A percentile compares a stretch with the other conserved stretches of the same genome.
phyloP scores from a whole-genome alignment of 495 filamentous ascomycete genomes.

The Neurospora sp. region DNA sequence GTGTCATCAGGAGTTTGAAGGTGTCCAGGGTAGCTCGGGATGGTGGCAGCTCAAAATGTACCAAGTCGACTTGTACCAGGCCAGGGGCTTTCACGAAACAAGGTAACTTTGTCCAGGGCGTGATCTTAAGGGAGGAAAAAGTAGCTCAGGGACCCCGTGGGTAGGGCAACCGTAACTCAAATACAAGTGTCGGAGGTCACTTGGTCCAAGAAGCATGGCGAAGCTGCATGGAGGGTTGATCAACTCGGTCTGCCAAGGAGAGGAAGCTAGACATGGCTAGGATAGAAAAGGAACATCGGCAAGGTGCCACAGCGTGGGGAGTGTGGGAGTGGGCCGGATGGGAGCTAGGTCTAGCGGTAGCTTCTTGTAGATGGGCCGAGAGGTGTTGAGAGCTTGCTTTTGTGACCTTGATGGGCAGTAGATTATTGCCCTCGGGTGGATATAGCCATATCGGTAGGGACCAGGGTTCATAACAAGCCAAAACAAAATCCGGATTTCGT shows the following conservation, averaged over 20 bases:
- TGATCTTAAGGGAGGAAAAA: neutral
- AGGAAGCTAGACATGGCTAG: neutral
- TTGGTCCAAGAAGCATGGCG: slow-evolving; percentile 1
- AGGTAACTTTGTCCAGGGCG: neutral
- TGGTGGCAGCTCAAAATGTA: neutral
- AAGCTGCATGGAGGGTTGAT: slow-evolving; percentile 1
- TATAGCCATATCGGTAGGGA: slow-evolving; percentile 34
- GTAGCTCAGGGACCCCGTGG: neutral
- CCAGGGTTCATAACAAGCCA: no score
- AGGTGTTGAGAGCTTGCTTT: slow-evolving; percentile 1
- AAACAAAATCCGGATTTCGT: no score
- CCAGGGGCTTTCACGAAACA: neutral
- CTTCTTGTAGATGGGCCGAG: slow-evolving; percentile 10
- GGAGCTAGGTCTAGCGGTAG: slow-evolving; percentile 10
- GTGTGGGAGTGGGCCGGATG: slow-evolving; percentile 8
- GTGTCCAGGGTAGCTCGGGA: neutral
- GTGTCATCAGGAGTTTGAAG: neutral
- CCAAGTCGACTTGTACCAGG: neutral
- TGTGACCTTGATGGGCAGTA: slow-evolving; percentile 4
- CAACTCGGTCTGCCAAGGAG: neutral
- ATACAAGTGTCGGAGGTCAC: slow-evolving; percentile 7
- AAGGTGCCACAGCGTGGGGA: slow-evolving; percentile 22
- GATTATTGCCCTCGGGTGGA: slow-evolving; percentile 16
- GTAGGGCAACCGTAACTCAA: neutral
- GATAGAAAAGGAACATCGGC: slow-evolving; percentile 14